Conservation (phyloP, 257 asterid genomes). For the Jacaranda mimosifolia region DNA sequence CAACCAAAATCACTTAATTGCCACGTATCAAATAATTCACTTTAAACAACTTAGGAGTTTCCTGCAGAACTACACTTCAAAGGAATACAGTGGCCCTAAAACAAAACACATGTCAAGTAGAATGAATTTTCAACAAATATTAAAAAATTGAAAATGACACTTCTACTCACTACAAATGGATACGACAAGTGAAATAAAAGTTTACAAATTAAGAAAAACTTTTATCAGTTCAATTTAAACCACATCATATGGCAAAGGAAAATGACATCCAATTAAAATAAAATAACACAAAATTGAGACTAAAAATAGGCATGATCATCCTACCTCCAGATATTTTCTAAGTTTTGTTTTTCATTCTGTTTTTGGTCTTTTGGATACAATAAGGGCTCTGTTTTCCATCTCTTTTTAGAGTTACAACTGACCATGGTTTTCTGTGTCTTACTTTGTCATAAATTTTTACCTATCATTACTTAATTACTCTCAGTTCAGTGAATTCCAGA, state of each 20-base stretch:
- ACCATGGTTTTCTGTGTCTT: neutral
- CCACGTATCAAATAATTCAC: slow-evolving; percentile 17
- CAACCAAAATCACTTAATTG: slow-evolving; percentile 26
- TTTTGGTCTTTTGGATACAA: neutral
- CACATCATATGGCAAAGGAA: slow-evolving; percentile 7
- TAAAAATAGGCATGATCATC: neutral
- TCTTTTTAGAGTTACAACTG: slow-evolving; percentile 12
- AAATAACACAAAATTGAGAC: neutral
- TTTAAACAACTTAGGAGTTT: neutral
- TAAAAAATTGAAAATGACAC: neutral
- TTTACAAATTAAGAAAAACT: neutral
- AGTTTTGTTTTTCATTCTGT: neutral
- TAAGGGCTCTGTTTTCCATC: neutral
- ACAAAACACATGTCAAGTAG: neutral
- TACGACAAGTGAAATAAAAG: neutral
- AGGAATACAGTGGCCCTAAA: slow-evolving; percentile 10
- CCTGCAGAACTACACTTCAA: slow-evolving; percentile 26
- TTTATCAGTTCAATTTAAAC: slow-evolving; percentile 5
- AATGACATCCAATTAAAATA: neutral
- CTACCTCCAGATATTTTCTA: neutral
- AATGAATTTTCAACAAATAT: neutral
- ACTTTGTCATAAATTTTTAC: neutral
- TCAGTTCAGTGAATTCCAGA: neutral
- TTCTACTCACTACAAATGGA: neutral
- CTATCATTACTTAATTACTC: neutral